Percentiles rank a stretch among this genome's conserved stretches.
Evolutionary conservation across 768 basidiomycete species (phyloP).

Genomic region (Tylopilus intermedius): DNA sequence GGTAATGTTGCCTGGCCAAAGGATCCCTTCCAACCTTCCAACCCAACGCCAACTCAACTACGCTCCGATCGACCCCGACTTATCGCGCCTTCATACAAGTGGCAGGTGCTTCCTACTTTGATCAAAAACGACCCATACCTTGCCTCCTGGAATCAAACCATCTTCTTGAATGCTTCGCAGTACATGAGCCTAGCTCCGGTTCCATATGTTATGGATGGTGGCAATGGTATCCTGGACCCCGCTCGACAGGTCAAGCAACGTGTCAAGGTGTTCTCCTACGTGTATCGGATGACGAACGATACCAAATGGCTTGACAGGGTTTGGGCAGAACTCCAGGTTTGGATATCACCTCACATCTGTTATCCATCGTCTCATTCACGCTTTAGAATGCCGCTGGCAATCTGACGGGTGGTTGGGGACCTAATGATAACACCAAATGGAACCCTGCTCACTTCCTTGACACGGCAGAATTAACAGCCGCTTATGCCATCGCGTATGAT

Average conservation of each 20-base stretch:
- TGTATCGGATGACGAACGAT: slow-evolving; percentile 85
- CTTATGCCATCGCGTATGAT: slow-evolving; percentile 91
- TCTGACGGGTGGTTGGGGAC: slow-evolving; percentile 60
- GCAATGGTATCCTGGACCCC: slow-evolving; percentile 87
- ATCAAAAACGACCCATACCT: slow-evolving; percentile 85
- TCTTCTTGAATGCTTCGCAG: slow-evolving; percentile 82
- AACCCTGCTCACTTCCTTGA: slow-evolving; percentile 91
- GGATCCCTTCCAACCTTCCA: slow-evolving; percentile 70
- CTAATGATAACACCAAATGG: slow-evolving; percentile 63
- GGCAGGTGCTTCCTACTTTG: slow-evolving; percentile 72
- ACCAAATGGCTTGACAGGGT: slow-evolving; percentile 86
- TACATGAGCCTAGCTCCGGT: slow-evolving; percentile 64
- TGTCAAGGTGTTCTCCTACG: slow-evolving; percentile 90
- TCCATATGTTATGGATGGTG: slow-evolving; percentile 69
- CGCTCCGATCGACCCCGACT: slow-evolving; percentile 84
- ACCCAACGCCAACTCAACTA: slow-evolving; percentile 52
- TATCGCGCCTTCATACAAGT: slow-evolving; percentile 89
- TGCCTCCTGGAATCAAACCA: slow-evolving; percentile 82
- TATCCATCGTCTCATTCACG: background rate
- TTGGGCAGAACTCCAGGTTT: slow-evolving; percentile 77
- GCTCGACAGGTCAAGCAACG: slow-evolving; percentile 86
- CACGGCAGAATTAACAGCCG: slow-evolving; percentile 81
- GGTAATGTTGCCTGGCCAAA: slow-evolving; percentile 64
- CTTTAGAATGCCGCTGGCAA: slow-evolving; percentile 68
- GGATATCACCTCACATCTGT: slow-evolving; percentile 23